phyloP scores from a whole-genome alignment of 2,329 filamentous ascomycete genomes.

The Colletotrichum agaves region DNA sequence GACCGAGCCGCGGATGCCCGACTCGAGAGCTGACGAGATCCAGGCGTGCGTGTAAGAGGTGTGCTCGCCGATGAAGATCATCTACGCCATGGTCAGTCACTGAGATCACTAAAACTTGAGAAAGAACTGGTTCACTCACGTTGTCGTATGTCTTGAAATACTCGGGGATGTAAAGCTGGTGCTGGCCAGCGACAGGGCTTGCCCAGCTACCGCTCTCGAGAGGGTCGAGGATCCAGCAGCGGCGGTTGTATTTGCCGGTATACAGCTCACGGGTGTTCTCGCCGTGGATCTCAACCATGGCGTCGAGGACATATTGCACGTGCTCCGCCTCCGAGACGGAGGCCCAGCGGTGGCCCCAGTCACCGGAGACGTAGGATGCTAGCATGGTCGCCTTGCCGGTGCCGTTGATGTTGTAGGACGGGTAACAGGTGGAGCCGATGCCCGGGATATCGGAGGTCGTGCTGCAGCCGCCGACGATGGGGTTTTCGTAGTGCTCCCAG shows the following conservation, averaged over 20 bases:
- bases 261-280: slow-evolving; percentile 68
- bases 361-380: slow-evolving; percentile 65
- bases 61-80: slow-evolving; percentile 77
- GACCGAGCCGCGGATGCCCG: slow-evolving; percentile 71
- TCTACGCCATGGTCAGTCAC: slow-evolving; percentile 46
- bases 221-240: slow-evolving; percentile 73
- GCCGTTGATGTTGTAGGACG: slow-evolving; percentile 72
- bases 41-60: slow-evolving; percentile 78
- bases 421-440: slow-evolving; percentile 73
- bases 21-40: slow-evolving; percentile 75
- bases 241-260: slow-evolving; percentile 72
- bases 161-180: slow-evolving; percentile 76
- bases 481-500: slow-evolving; percentile 62
- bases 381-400: slow-evolving; percentile 71
- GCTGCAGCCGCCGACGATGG: slow-evolving; percentile 73
- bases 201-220: slow-evolving; percentile 73
- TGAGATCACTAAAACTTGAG: background rate
- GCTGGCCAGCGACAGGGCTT: slow-evolving; percentile 69
- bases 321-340: slow-evolving; percentile 66
- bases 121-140: slow-evolving; percentile 42
- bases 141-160: slow-evolving; percentile 77
- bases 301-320: slow-evolving; percentile 69
- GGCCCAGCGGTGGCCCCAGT: slow-evolving; percentile 46
- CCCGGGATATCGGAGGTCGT: slow-evolving; percentile 67
- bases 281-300: slow-evolving; percentile 76